Evolutionary conservation across 106 monocot genomes (phyloP), one percentile per base, ranked within the genome.

Genomic region (Dendrobium nobile): DNA sequence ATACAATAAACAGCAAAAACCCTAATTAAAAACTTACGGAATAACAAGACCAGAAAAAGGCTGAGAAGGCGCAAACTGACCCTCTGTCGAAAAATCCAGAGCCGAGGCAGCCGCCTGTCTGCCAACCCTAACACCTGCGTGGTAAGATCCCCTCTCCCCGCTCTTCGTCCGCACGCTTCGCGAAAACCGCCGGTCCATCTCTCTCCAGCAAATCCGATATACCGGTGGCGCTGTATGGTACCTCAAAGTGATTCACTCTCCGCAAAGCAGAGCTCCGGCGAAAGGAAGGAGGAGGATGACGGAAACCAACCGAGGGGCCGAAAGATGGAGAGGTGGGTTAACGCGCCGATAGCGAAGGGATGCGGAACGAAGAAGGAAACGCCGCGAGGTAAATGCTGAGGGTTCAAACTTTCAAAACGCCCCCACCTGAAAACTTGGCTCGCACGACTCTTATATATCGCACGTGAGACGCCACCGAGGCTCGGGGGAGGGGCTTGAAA

Each of bases 341-440:
- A 26, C 64, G 16, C 28, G 37, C 31, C 4, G 37, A 70, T 5
- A 70, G 37, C 37, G 70, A 70, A 20, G 73, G 41, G 41, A 17
- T 9, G n/a, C n/a, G 43, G 74, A 74, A 16, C 4, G 19, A 7
- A 20, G 74, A 70, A 19, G 74, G 5, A 44, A 44, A 7, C 18
- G 74, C 15, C 43, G 42, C 42, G 74, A n/a, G 74, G 74, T 44
- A 31, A 74, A 44, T 74, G 74, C n/a, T 2, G 74, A 28, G 41
- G n/a, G 74, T 74, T 74, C 74, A 41, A 74, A 74, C 74, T 74
- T 74, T 74, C 74, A 74, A 74, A 74, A n/a, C 74, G 43, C 18
- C 41, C 74, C 74, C 74, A 22, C 18, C 74, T 7, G 74, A 70
- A 70, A 37, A 2, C 37, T 61, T 70, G 33, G 74, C 41, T 44